These are phyloP conservation scores for Daldinia decipiens DNA, from an alignment of 495 filamentous ascomycete genomes.

Conservation along the genomic window DNA sequence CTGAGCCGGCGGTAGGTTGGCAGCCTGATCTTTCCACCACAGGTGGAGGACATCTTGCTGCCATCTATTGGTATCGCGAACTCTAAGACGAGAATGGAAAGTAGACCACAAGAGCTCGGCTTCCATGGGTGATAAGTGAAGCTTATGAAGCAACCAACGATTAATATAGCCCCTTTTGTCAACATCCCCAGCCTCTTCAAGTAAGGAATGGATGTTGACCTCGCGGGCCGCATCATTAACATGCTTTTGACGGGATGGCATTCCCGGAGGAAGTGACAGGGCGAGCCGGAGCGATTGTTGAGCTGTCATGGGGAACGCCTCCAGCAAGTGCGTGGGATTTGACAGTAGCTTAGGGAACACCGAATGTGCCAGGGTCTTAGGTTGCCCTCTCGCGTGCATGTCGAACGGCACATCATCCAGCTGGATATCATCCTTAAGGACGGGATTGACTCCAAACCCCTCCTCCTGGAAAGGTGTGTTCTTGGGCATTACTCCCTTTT, in stretches of 20 bases:
- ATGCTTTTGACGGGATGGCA: slow-evolving; percentile 34
- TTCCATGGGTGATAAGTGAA: slow-evolving; percentile 57
- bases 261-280: slow-evolving; percentile 30
- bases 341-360: slow-evolving; percentile 39
- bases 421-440: slow-evolving; percentile 43
- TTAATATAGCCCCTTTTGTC: slow-evolving; percentile 57
- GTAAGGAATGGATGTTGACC: slow-evolving; percentile 43
- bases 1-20: slow-evolving; percentile 32
- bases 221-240: slow-evolving; percentile 45
- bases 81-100: slow-evolving; percentile 48
- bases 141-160: slow-evolving; percentile 59
- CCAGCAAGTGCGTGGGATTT: slow-evolving; percentile 44
- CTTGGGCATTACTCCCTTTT: slow-evolving; percentile 40
- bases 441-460: slow-evolving; percentile 39
- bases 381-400: slow-evolving; percentile 18
- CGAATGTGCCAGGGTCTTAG: slow-evolving; percentile 38
- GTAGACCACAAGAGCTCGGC: slow-evolving; percentile 54
- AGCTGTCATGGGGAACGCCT: slow-evolving; percentile 42
- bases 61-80: slow-evolving; percentile 55
- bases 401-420: slow-evolving; percentile 31
- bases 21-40: slow-evolving; percentile 56
- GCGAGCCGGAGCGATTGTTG: slow-evolving; percentile 41
- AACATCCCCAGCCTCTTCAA: slow-evolving; percentile 33
- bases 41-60: slow-evolving; percentile 57
- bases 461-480: slow-evolving; percentile 41